A percentile compares a stretch with the other conserved stretches of the same genome.
These are phyloP conservation scores for Scutellaria galericulata DNA, from an alignment of 257 asterid species.

Conservation along the genomic window DNA sequence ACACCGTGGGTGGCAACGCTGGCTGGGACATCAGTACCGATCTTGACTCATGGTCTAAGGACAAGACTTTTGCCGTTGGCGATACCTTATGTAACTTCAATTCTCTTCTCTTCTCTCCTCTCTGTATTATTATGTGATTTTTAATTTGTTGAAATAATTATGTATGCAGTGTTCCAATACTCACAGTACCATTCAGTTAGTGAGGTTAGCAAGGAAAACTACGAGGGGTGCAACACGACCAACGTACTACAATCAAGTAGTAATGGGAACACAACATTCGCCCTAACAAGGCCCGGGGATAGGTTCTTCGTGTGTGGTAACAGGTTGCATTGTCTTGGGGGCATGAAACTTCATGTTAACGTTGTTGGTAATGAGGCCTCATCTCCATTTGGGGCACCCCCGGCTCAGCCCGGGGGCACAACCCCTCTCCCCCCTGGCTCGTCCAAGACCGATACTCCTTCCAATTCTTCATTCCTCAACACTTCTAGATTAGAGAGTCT, in stretches of 20 bases:
- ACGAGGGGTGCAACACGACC: conserved; percentile 68
- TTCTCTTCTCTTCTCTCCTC: background rate
- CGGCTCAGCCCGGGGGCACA: conserved; percentile 37
- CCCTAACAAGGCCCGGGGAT: conserved; percentile 57
- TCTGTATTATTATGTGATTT: no score
- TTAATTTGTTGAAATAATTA: background rate
- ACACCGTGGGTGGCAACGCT: conserved; percentile 69
- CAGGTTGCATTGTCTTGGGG: conserved; percentile 75
- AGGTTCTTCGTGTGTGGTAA: conserved; percentile 71
- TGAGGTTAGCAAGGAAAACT: conserved; percentile 57
- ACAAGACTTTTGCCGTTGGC: conserved; percentile 59
- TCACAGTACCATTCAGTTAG: conserved; percentile 64
- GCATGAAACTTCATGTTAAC: conserved; percentile 74
- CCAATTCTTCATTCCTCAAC: conserved; percentile 36
- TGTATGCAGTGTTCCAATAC: conserved; percentile 63
- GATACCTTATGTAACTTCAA: conserved; percentile 65
- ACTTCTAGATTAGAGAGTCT: conserved; percentile 13
- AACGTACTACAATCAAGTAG: conserved; percentile 64
- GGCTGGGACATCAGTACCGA: conserved; percentile 97
- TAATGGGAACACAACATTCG: conserved; percentile 64
- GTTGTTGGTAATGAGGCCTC: conserved; percentile 35
- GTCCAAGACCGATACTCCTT: conserved; percentile 56
- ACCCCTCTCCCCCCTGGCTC: conserved; percentile 50
- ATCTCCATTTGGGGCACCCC: conserved; percentile 50
- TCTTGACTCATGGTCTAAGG: conserved; percentile 66